Base-by-base conservation (phyloP, 768 basidiomycete genomes). In the Glaciozyma martinii region DNA sequence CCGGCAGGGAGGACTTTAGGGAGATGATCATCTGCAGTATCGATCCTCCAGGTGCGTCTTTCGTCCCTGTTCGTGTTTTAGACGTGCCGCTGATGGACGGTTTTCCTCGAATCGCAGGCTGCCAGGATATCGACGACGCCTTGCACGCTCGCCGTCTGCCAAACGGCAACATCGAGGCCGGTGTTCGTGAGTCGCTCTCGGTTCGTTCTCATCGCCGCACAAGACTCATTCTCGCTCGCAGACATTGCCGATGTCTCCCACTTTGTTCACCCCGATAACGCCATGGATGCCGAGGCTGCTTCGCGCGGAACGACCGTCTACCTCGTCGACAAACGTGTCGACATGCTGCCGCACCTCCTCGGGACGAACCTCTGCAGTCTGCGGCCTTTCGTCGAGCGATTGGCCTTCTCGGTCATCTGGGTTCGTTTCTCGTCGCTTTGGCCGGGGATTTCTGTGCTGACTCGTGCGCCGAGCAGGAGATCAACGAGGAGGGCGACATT, bases 191-290 rank as follows among this genome's bases (percentile, higher is more conserved):
- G 93, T 88, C 3, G 7, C 15, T 30, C 18, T 37, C 16, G 9
- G 6, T 43, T 37, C 19, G 7, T 10, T 42, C 8, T 37, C 25
- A 7, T 33, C 19, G 47, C 13, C 10, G 65, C 43, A 29, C 54
- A 13, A 5, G 40, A 16, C 50, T 52, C 27, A 52, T 25, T 3
- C 50, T 12, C 56, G 15, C n/a, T 23, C 58, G 4, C 72, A 98
- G 93, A 99, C 75, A 99, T 99, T 68, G 94, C 94, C 63, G 95
- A 99, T 74, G 94, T 99, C 3, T 95, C 94, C 9, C 85, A 97
- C 76, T 99, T 99, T 70, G 94, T 99, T 1, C 85, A 82, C 60
- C 81, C 92, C 2, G 90, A 93, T 72, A 99, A 88, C 49, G 85
- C 93, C 0, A 98, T 99, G 91, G 94, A 99, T 71, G 85, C 79